Conservation (phyloP, 1,284 basidiomycete genomes). For the Ceratobasidium sp. region DNA sequence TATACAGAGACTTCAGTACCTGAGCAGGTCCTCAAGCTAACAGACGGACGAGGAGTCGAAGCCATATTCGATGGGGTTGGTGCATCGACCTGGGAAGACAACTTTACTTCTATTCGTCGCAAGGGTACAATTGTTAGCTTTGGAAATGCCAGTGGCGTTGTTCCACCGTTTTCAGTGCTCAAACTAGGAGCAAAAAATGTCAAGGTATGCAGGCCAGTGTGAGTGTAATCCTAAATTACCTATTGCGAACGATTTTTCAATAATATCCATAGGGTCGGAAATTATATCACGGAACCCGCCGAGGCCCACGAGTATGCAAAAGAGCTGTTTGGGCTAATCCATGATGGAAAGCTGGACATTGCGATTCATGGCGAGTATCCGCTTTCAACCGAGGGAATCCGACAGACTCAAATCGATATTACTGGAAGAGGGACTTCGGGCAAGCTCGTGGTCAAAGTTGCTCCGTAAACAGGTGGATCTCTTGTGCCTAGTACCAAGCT, state of each 20-base stretch:
- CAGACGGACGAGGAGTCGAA: constrained; percentile 82
- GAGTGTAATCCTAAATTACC: constrained; percentile 45
- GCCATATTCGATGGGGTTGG: constrained; percentile 95
- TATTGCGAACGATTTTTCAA: not conserved
- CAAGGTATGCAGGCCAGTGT: constrained; percentile 78
- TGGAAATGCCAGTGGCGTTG: constrained; percentile 88
- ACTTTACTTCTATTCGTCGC: constrained; percentile 79
- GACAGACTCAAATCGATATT: constrained; percentile 80
- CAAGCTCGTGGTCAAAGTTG: constrained; percentile 78
- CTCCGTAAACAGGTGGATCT: not conserved
- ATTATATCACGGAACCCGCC: constrained; percentile 74
- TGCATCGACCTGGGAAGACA: constrained; percentile 69
- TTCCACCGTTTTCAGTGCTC: constrained; percentile 73
- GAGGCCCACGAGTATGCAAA: constrained; percentile 71
- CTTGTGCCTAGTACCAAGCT: not conserved
- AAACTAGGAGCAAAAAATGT: constrained; percentile 84
- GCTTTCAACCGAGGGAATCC: constrained; percentile 81
- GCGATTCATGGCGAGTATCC: constrained; percentile 81
- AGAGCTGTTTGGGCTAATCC: constrained; percentile 73
- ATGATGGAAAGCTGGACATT: constrained; percentile 68
- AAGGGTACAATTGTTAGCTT: constrained; percentile 88
- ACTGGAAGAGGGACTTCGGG: constrained; percentile 77
- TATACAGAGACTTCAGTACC: constrained; percentile 74
- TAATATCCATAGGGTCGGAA: constrained; percentile 42
- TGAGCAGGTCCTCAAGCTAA: constrained; percentile 74